Percentiles rank a stretch among this genome's conserved stretches.
Evolutionary conservation across 2,329 filamentous ascomycete genomes (phyloP).

Genomic region (Trichophyton benhamiae): DNA sequence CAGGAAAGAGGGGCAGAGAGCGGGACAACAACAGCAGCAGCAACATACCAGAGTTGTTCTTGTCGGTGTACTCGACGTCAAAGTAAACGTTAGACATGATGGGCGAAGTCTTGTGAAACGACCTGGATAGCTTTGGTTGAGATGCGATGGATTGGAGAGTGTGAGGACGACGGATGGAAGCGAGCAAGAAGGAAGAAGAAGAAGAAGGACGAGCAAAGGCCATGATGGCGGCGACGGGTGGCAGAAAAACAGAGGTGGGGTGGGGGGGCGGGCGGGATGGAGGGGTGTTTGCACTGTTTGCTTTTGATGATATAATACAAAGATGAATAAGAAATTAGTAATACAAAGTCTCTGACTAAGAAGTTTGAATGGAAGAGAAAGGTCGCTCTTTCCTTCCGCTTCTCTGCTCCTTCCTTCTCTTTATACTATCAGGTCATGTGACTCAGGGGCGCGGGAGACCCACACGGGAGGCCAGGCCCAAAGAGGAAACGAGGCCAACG

Average conservation of each 20-base stretch:
- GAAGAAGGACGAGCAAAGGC: slow-evolving; percentile 14
- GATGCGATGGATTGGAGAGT: slow-evolving; percentile 21
- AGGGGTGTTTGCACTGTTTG: slow-evolving; percentile 4
- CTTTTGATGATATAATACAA: neutral
- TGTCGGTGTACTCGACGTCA: slow-evolving; percentile 53
- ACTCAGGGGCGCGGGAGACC: neutral
- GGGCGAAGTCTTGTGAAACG: slow-evolving; percentile 53
- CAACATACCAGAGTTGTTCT: slow-evolving; percentile 40
- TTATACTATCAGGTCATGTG: neutral
- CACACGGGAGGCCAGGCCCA: neutral
- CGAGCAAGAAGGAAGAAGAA: slow-evolving; percentile 15
- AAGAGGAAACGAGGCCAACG: neutral
- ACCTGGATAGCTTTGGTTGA: slow-evolving; percentile 25
- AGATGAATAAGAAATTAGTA: neutral
- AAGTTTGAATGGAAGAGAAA: neutral
- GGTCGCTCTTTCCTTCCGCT: neutral
- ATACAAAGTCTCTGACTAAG: neutral
- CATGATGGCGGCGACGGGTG: slow-evolving; percentile 15
- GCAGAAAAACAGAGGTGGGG: slow-evolving; percentile 13
- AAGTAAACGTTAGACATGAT: slow-evolving; percentile 70
- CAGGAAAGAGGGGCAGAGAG: neutral
- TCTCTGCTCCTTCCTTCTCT: neutral
- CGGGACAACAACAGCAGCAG: neutral
- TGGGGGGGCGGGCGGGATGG: neutral
- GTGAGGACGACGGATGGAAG: slow-evolving; percentile 14